Evolutionary conservation across 768 basidiomycete genomes (phyloP), one percentile per base, ranked within the genome.

Genomic region (Kwoniella mangroviensis): DNA sequence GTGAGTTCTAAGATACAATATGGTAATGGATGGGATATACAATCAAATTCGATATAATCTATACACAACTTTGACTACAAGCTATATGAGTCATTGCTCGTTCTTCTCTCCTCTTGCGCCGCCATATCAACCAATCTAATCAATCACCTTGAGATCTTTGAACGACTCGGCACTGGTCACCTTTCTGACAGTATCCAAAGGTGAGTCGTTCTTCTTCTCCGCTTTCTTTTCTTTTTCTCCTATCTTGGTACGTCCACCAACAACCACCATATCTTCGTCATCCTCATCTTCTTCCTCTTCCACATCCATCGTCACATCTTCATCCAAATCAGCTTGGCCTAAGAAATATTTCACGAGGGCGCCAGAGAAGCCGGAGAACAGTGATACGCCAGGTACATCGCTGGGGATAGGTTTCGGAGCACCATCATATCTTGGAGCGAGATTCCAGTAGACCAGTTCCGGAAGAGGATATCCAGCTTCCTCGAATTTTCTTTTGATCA

Each of bases 311-410:
- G 41, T 60, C 21, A 63, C 73, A 3, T 66, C 58, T 51, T 56
- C 63, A n/a, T 73, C 63, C 17, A 73, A 53, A 6, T 73, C 73
- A 45, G 54, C 62, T 53, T 65, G 63, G 4, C 75, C 88, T 86
- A 91, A 87, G 74, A 92, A 91, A 68, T 88, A 85, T 84, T 91
- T 91, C 84, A 92, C 81, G 86, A 91, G 85, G 65, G 88, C 85
- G 21, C 88, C 86, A 64, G 89, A 90, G 76, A 89, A 91, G 60
- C 91, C 91, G 76, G 86, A 90, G 84, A 91, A 83, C 78, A 91
- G 82, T 58, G 89, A 89, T 42, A 90, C 90, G 0, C 90, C 90
- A 79, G 86, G 84, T 77, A 84, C 82, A 41, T 88, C 86, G 21
- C 84, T 85, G 58, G 84, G 83, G 28, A 88, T 88, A 54, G 90